Conservation (phyloP, 306 rosid species). For the Vigna nakashimae region DNA sequence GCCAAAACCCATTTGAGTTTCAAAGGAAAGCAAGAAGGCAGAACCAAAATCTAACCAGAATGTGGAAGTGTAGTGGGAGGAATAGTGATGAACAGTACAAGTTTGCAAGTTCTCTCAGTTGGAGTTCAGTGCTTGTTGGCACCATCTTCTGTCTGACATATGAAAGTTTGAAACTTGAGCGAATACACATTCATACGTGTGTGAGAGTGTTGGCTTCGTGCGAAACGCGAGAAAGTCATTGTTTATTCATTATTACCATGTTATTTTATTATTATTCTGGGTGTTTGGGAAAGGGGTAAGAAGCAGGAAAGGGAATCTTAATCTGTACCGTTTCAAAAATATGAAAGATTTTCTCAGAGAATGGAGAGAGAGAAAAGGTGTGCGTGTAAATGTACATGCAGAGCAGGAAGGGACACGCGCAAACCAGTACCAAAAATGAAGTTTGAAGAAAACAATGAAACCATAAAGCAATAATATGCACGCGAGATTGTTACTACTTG, state of each 20-base stretch:
- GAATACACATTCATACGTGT: slow-evolving; percentile 8
- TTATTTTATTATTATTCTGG: background rate
- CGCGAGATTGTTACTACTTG: slow-evolving; percentile 33
- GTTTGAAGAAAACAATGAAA: slow-evolving; percentile 37
- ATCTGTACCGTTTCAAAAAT: slow-evolving; percentile 40
- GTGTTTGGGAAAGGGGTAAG: slow-evolving; percentile 41
- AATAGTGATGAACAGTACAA: background rate
- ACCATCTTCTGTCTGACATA: slow-evolving; percentile 42
- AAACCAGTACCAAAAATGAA: background rate
- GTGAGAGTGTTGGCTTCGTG: slow-evolving; percentile 38
- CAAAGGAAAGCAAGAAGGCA: slow-evolving; percentile 16
- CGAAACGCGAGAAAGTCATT: slow-evolving; percentile 22
- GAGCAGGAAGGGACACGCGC: slow-evolving; percentile 31
- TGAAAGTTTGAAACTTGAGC: slow-evolving; percentile 43
- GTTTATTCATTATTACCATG: background rate
- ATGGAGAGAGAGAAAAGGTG: slow-evolving; percentile 5
- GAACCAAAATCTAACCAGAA: slow-evolving; percentile 30
- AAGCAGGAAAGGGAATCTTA: slow-evolving; percentile 47
- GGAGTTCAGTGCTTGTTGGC: slow-evolving; percentile 36
- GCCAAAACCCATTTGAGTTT: slow-evolving; percentile 8
- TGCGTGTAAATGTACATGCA: slow-evolving; percentile 3
- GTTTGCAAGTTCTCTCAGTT: background rate
- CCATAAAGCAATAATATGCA: slow-evolving; percentile 34
- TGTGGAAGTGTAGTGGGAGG: slow-evolving; percentile 27
- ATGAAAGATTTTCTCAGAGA: slow-evolving; percentile 37